phyloP scores from a whole-genome alignment of 805 yeast genomes.

The Metschnikowia anglica region DNA sequence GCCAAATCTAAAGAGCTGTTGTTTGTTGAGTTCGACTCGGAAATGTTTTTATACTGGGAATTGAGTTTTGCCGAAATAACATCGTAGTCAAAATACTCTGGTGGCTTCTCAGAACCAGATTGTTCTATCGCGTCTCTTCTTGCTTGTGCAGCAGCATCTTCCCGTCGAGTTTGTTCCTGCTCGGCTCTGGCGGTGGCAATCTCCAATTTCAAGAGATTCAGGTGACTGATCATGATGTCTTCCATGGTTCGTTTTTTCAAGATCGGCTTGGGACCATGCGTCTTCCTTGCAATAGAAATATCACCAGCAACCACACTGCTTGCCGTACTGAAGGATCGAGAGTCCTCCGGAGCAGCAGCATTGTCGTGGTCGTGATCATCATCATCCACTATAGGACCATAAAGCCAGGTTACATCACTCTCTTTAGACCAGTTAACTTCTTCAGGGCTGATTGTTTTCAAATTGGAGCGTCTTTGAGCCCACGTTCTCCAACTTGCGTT shows the following conservation, averaged over 20 bases:
- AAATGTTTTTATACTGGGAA: constrained; percentile 32
- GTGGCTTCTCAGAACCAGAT: constrained; percentile 24
- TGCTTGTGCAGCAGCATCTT: constrained; percentile 25
- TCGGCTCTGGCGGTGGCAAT: constrained; percentile 36
- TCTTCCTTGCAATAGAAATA: constrained; percentile 39
- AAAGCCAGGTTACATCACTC: constrained; percentile 95
- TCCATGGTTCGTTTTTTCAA: constrained; percentile 83
- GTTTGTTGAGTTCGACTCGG: constrained; percentile 36
- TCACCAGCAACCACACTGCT: constrained; percentile 47
- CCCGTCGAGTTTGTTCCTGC: constrained; percentile 34
- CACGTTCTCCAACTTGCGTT: constrained; percentile 91
- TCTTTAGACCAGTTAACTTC: constrained; percentile 95
- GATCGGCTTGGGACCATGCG: constrained; percentile 66
- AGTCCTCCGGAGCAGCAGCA: constrained; percentile 23
- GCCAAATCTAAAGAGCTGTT: constrained; percentile 25
- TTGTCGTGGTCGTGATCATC: constrained; percentile 27
- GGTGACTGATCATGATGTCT: constrained; percentile 72
- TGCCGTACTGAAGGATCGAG: constrained; percentile 29
- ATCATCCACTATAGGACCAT: constrained; percentile 77
- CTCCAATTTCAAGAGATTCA: constrained; percentile 43
- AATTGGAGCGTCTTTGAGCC: constrained; percentile 73
- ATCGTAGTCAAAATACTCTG: constrained; percentile 44
- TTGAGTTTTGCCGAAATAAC: constrained; percentile 45
- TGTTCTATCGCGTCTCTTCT: constrained; percentile 18
- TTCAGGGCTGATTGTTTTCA: constrained; percentile 84